A percentile compares a stretch with the other conserved stretches of the same genome.
Evolutionary conservation across 805 yeast genomes (phyloP).

Genomic region (Lipomyces mesembrius): DNA sequence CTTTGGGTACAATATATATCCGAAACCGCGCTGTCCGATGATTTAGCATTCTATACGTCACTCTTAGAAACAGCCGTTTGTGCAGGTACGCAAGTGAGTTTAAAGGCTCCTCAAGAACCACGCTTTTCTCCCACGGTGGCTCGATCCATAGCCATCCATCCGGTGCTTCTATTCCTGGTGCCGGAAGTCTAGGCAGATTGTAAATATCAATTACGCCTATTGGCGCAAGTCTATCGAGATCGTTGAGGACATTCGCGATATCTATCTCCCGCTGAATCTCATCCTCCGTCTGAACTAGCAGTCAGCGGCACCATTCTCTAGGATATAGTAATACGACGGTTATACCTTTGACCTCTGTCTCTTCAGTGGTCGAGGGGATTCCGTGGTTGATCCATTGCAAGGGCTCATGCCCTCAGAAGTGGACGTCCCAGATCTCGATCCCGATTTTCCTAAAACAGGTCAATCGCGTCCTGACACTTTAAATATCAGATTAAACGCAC

Average conservation of each 20-base stretch:
- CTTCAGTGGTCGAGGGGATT: background rate
- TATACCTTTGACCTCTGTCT: background rate
- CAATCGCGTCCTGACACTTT: background rate
- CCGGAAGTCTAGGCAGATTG: constrained; percentile 51
- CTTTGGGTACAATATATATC: constrained; percentile 23
- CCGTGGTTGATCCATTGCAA: background rate
- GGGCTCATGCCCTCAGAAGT: background rate
- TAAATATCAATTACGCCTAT: constrained; percentile 56
- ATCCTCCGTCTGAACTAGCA: constrained; percentile 9
- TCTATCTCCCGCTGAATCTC: constrained; percentile 35
- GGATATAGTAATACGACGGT: background rate
- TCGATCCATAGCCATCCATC: constrained; percentile 65
- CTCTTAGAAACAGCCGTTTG: constrained; percentile 49
- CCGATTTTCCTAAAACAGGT: background rate
- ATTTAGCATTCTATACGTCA: constrained; percentile 51
- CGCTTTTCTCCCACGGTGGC: constrained; percentile 47
- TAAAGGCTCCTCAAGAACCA: constrained; percentile 21
- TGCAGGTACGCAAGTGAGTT: constrained; percentile 48
- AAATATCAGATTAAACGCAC: background rate
- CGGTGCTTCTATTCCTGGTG: constrained; percentile 48
- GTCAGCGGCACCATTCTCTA: background rate
- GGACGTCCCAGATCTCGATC: background rate
- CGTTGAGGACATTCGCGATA: constrained; percentile 47
- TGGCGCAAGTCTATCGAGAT: constrained; percentile 50
- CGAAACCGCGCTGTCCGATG: constrained; percentile 33